Percentiles rank a stretch among this genome's conserved stretches.
phyloP scores from a whole-genome alignment of 768 basidiomycete species.

The Chalciporus pseudorubinellus region DNA sequence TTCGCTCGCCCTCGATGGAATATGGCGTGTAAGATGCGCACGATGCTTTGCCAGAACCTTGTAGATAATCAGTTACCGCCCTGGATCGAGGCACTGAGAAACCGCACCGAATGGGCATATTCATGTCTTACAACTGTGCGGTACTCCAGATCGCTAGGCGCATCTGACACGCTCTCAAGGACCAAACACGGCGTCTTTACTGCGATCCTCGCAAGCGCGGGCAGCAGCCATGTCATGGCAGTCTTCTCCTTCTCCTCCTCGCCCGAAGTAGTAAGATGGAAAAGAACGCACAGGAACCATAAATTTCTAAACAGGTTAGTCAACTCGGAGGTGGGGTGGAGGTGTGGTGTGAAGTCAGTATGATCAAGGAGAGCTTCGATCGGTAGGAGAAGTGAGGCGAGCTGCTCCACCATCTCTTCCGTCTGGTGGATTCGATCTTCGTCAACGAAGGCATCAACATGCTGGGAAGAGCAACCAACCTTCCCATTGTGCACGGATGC shows the following conservation, averaged over 20 bases:
- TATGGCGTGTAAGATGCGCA: constrained; percentile 56
- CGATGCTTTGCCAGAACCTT: constrained; percentile 76
- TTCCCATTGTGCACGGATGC: constrained; percentile 64
- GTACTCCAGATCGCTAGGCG: constrained; percentile 87
- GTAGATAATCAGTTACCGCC: constrained; percentile 1
- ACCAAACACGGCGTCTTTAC: constrained; percentile 84
- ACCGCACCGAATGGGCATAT: constrained; percentile 70
- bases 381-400: constrained; percentile 85
- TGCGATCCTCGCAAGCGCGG: constrained; percentile 77
- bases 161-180: constrained; percentile 77
- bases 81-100: not conserved
- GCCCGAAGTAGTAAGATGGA: constrained; percentile 61
- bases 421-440: constrained; percentile 40
- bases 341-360: constrained; percentile 59
- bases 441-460: constrained; percentile 5
- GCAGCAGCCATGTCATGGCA: constrained; percentile 76
- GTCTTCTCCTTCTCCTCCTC: constrained; percentile 47
- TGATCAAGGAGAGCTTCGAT: constrained; percentile 86
- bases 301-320: constrained; percentile 84
- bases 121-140: constrained; percentile 88
- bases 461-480: constrained; percentile 37
- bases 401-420: constrained; percentile 81
- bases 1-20: constrained; percentile 64
- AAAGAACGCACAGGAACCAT: constrained; percentile 91
- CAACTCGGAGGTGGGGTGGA: constrained; percentile 53